Conservation (phyloP, 148 eudicot genomes). For the Cornus suecica region DNA sequence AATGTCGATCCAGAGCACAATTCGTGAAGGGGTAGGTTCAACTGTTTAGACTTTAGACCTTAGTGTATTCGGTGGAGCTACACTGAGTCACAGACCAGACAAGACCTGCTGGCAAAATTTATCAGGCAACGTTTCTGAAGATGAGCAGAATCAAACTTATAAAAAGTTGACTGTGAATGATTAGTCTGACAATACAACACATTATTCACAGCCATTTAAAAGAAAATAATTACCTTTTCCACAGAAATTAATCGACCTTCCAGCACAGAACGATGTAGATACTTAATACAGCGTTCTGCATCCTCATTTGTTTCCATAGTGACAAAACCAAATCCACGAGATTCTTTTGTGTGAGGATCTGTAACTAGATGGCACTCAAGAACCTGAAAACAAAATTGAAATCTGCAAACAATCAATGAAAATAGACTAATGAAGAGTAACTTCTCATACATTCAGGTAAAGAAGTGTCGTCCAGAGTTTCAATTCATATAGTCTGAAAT, state of each 20-base stretch:
- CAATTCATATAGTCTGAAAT: neutral
- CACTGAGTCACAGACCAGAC: conserved; percentile 25
- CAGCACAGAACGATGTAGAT: conserved; percentile 69
- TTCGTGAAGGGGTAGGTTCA: conserved; percentile 37
- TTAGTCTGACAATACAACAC: conserved; percentile 1
- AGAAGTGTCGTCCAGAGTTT: neutral
- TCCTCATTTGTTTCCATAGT: conserved; percentile 65
- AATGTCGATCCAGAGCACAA: conserved; percentile 50
- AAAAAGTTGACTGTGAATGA: neutral
- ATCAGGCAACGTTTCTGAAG: conserved; percentile 33
- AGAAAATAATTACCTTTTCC: conserved; percentile 47
- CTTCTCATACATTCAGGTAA: neutral
- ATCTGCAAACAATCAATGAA: conserved; percentile 2
- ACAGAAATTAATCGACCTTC: conserved; percentile 76
- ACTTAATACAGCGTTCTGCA: conserved; percentile 66
- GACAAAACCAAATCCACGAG: conserved; percentile 75
- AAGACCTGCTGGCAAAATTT: conserved; percentile 69
- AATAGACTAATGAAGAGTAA: neutral
- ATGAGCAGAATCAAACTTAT: conserved; percentile 10
- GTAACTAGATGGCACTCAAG: conserved; percentile 56
- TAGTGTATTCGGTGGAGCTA: conserved; percentile 53
- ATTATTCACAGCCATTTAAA: neutral
- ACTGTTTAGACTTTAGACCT: conserved; percentile 52
- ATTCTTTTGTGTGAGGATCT: conserved; percentile 71
- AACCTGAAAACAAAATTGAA: conserved; percentile 39